A percentile compares a stretch with the other conserved stretches of the same genome.
phyloP scores from a whole-genome alignment of 129 eudicot genomes.

The Pulicaria dysenterica region DNA sequence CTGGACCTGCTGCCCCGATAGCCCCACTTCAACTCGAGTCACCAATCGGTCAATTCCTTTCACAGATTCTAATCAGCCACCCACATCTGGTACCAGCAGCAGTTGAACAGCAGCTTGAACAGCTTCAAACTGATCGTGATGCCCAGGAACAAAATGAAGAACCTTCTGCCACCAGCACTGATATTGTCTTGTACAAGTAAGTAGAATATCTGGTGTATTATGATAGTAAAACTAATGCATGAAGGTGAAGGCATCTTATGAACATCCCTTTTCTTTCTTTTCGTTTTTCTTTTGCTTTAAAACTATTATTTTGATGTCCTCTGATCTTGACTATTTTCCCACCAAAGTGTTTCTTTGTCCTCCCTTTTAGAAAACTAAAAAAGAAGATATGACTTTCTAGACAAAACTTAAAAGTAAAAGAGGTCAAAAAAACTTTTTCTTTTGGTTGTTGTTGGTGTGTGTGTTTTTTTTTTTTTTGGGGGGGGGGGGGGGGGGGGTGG shows the following conservation, averaged over 20 bases:
- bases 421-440: no score
- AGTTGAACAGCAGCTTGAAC: conserved; percentile 96
- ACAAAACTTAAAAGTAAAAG: no score
- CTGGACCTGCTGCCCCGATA: conserved; percentile 55
- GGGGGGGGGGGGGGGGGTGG: no score
- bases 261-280: background rate
- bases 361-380: no score
- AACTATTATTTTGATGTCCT: no score
- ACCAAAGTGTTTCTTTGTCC: no score
- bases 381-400: no score
- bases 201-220: conserved; percentile 28
- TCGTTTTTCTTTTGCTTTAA: no score
- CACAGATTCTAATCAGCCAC: conserved; percentile 79
- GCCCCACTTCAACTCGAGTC: conserved; percentile 98
- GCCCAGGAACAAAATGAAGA: conserved; percentile 73
- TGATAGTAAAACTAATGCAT: background rate
- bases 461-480: no score
- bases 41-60: conserved; percentile 86
- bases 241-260: background rate
- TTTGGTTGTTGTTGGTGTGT: no score
- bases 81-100: conserved; percentile 99
- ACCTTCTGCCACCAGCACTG: conserved; percentile 71
- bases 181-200: conserved; percentile 83
- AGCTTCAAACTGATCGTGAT: conserved; percentile 85
- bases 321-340: no score